Base-by-base conservation (phyloP, 1,284 basidiomycete genomes). In the Jaminaea rosea region DNA sequence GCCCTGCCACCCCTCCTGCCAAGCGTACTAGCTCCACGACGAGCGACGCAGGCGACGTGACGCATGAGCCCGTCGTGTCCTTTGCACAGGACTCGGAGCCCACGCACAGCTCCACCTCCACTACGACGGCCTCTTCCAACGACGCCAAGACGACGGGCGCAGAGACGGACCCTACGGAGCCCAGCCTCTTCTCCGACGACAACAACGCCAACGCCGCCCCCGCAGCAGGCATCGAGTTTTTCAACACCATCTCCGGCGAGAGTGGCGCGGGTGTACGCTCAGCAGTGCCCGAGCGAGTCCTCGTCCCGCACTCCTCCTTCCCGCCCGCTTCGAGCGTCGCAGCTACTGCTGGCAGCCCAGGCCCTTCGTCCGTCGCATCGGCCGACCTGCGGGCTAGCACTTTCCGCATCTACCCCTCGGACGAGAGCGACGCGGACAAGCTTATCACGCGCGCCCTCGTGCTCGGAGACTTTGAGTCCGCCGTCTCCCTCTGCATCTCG, bases 371-470 rank as follows among this genome's bases (percentile, higher is more conserved):
- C 11, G 80, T 87, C 27, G 82, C 83, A 0, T 89, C 86, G 2
- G 87, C 91, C 51, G 85, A 83, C 73, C 17, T 46, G 26, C 52
- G 54, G 15, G 75, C 50, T 11, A 86, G 85, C 66, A 87, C 84
- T 0, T 98, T 97, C 81, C 84, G 81, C 72, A 94, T 97, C 62
- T 94, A 94, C 70, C 90, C 92, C 0, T 71, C 79, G 5, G 87
- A 91, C 47, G 89, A 92, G 75, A 86, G 85, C 3, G 88, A 94
- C 57, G 84, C 84, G 0, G 92, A 97, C 70, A 80, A 83, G 26
- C 80, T 97, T 26, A 82, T 98, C 62, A 96, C 93, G 1, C 88
- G 90, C 66, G 88, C 93, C 1, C 79, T 97, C 27, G 88, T 98
- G 1, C 79, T 97, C 8, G 93, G 93, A 31, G 93, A 98, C 76